Evolutionary conservation across 2,329 filamentous ascomycete species (phyloP).

Genomic region (Aspergillus ochraceus): DNA sequence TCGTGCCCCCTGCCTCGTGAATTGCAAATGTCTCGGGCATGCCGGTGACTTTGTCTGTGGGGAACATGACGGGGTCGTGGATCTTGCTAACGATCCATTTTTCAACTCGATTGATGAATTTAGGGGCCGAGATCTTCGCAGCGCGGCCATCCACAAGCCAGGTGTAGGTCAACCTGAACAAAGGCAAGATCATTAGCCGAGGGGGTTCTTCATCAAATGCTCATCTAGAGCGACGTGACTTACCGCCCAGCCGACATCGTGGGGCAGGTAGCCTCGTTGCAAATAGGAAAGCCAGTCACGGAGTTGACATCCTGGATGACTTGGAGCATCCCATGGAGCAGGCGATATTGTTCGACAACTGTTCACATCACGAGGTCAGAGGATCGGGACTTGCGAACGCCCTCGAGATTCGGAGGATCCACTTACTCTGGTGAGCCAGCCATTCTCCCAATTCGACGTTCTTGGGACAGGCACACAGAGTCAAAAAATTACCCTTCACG

Average conservation of each 20-base stretch:
- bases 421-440: constrained; percentile 87
- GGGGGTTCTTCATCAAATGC: neutral
- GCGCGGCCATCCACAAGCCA: constrained; percentile 90
- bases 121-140: constrained; percentile 85
- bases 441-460: constrained; percentile 93
- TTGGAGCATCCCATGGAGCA: constrained; percentile 84
- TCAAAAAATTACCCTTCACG: constrained; percentile 97
- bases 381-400: constrained; percentile 1
- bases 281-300: constrained; percentile 71
- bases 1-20: constrained; percentile 53
- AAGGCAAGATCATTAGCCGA: constrained; percentile 18
- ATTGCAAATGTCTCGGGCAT: constrained; percentile 56
- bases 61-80: constrained; percentile 85
- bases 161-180: constrained; percentile 80
- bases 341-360: constrained; percentile 92
- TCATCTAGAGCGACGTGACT: constrained; percentile 42
- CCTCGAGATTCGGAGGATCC: neutral
- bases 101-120: constrained; percentile 94
- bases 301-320: constrained; percentile 85
- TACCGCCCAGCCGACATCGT: constrained; percentile 93
- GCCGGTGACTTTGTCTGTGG: constrained; percentile 73
- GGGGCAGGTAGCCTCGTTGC: constrained; percentile 80
- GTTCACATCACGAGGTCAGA: constrained; percentile 5
- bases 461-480: constrained; percentile 85
- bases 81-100: constrained; percentile 97